Evolutionary conservation across 2,329 filamentous ascomycete species (phyloP).

Genomic region (Neofusicoccum kwambonambiense): DNA sequence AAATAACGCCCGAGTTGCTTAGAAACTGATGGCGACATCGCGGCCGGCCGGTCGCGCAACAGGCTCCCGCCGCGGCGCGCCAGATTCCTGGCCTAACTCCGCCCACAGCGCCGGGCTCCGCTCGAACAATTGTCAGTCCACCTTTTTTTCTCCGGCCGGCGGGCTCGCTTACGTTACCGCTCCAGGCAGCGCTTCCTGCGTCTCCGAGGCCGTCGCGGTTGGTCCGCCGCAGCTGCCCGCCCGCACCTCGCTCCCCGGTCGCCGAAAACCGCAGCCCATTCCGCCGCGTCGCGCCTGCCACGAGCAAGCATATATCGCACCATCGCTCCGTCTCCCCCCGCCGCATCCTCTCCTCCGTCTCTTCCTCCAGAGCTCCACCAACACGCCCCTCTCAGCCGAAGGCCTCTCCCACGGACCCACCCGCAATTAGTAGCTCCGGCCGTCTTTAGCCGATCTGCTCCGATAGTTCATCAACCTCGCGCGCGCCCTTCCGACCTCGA

Average conservation of each 20-base stretch:
- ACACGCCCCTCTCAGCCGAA: background rate
- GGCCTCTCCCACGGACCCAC: slow-evolving; percentile 4
- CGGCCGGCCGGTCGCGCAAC: background rate
- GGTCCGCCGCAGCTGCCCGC: background rate
- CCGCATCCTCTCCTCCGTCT: background rate
- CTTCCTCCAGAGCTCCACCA: background rate
- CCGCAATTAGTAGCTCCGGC: slow-evolving; percentile 1
- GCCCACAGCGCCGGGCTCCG: slow-evolving; percentile 14
- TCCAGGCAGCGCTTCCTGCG: background rate
- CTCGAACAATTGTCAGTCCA: slow-evolving; percentile 17
- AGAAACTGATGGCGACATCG: slow-evolving; percentile 13
- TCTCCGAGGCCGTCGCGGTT: background rate
- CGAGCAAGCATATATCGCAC: no score
- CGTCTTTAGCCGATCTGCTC: slow-evolving; percentile 17
- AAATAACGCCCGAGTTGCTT: background rate
- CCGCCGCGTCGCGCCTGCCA: background rate
- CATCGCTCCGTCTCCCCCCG: no score
- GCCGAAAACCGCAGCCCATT: slow-evolving; percentile 6
- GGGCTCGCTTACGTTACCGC: slow-evolving; percentile 4
- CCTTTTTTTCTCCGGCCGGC: slow-evolving; percentile 2
- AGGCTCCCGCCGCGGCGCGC: background rate
- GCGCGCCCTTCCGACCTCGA: slow-evolving; percentile 1
- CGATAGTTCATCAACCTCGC: slow-evolving; percentile 10
- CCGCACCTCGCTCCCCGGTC: background rate
- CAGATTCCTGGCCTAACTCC: background rate